A percentile compares a stretch with the other conserved stretches of the same genome.
These are phyloP conservation scores for Diaporthe sp. DNA, from an alignment of 2,329 filamentous ascomycete genomes.

Conservation along the genomic window DNA sequence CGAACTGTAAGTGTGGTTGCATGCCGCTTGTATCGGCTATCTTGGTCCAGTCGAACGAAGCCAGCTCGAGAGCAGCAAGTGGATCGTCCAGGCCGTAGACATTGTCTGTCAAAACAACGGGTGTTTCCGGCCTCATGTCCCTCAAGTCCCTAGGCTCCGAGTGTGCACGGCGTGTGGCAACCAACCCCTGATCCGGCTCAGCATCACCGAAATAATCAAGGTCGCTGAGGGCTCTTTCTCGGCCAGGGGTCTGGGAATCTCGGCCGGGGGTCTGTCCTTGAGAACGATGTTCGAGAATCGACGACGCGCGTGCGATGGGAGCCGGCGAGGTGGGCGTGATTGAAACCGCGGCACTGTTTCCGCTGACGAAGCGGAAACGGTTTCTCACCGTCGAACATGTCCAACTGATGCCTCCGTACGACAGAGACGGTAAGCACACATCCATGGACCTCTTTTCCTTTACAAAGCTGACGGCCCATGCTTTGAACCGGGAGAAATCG, in stretches of 20 bases:
- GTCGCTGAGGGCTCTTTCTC: slow-evolving; percentile 47
- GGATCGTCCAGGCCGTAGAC: not conserved
- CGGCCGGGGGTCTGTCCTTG: slow-evolving; percentile 54
- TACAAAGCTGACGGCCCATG: slow-evolving; percentile 75
- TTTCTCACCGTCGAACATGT: slow-evolving; percentile 77
- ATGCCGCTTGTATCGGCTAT: slow-evolving; percentile 64
- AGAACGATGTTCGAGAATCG: slow-evolving; percentile 52
- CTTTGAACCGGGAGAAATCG: slow-evolving; percentile 75
- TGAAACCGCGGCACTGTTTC: slow-evolving; percentile 57
- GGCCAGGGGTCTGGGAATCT: slow-evolving; percentile 50
- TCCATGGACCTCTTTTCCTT: slow-evolving; percentile 66
- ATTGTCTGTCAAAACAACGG: slow-evolving; percentile 37
- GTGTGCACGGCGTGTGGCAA: slow-evolving; percentile 42
- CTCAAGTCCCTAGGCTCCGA: slow-evolving; percentile 46
- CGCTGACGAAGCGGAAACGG: slow-evolving; percentile 78
- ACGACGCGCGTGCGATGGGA: slow-evolving; percentile 54
- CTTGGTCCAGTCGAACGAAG: slow-evolving; percentile 86
- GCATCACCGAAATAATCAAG: slow-evolving; percentile 61
- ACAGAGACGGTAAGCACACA: slow-evolving; percentile 66
- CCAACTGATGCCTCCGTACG: slow-evolving; percentile 78
- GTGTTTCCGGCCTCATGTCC: slow-evolving; percentile 44
- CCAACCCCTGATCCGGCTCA: slow-evolving; percentile 20
- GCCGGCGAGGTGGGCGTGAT: slow-evolving; percentile 57
- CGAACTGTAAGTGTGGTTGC: slow-evolving; percentile 80
- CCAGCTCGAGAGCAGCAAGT: slow-evolving; percentile 49